These are phyloP conservation scores for Otatea glauca DNA, from an alignment of 176 grass and related monocot species.

Conservation along the genomic window DNA sequence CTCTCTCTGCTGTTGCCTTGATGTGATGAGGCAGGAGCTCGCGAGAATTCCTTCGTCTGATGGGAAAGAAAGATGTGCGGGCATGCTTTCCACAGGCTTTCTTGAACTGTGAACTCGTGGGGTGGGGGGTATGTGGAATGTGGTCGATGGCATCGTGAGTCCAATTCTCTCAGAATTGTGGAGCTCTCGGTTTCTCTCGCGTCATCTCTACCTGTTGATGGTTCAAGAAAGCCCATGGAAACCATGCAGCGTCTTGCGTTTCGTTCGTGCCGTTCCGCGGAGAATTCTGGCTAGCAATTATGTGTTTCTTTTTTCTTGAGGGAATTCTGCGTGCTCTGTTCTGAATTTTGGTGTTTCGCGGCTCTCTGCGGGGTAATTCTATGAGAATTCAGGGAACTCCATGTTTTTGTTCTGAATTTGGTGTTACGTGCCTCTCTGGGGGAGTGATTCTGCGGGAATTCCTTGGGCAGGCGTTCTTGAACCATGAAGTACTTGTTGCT, in stretches of 20 bases:
- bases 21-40: background rate
- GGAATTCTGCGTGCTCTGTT: background rate
- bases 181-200: background rate
- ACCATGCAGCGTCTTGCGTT: constrained; percentile 54
- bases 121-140: background rate
- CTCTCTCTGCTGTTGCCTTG: background rate
- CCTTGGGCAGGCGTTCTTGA: background rate
- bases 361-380: background rate
- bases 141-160: background rate
- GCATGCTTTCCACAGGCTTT: constrained; percentile 98
- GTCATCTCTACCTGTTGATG: constrained; percentile 69
- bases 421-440: background rate
- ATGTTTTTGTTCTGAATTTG: constrained; percentile 27
- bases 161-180: constrained; percentile 43
- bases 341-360: constrained; percentile 3
- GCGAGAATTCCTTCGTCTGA: constrained; percentile 13
- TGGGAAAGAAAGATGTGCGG: constrained; percentile 49
- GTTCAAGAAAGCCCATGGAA: constrained; percentile 98
- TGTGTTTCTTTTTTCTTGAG: background rate
- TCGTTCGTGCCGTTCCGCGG: background rate
- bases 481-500: background rate
- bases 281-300: background rate
- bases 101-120: constrained; percentile 93
- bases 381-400: background rate
- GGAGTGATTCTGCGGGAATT: constrained; percentile 16